Evolutionary conservation across 2,329 filamentous ascomycete genomes (phyloP).

Genomic region (Aspergillus pseudoglaucus): DNA sequence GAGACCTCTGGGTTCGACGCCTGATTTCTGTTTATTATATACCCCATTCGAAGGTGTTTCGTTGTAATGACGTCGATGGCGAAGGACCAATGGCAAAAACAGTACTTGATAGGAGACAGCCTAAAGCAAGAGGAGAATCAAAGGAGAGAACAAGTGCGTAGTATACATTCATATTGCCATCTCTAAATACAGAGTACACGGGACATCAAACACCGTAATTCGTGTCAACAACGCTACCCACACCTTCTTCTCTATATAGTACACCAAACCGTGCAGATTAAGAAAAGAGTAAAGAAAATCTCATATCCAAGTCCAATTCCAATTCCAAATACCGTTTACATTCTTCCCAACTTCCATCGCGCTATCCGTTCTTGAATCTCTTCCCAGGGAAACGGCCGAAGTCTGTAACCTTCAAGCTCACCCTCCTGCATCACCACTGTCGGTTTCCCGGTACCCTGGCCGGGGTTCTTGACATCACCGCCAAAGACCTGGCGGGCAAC

Average conservation of each 20-base stretch:
- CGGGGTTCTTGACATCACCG: constrained; percentile 67
- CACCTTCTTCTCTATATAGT: not conserved
- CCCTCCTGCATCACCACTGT: constrained; percentile 95
- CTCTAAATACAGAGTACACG: too few species aligned
- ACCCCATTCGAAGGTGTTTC: not conserved
- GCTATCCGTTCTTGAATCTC: constrained; percentile 84
- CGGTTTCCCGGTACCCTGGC: constrained; percentile 74
- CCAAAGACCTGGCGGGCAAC: constrained; percentile 75
- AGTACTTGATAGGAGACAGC: too few species aligned
- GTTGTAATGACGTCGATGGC: not conserved
- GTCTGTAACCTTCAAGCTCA: constrained; percentile 62
- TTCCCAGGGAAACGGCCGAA: constrained; percentile 69
- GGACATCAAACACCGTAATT: too few species aligned
- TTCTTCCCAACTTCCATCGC: constrained; percentile 71
- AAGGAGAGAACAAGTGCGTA: not conserved
- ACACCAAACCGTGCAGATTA: not conserved
- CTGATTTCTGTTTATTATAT: too few species aligned
- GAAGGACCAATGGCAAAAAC: not conserved
- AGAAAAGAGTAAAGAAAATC: not conserved
- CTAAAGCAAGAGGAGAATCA: too few species aligned
- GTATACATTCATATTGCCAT: too few species aligned
- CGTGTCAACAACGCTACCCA: too few species aligned
- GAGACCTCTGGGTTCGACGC: too few species aligned
- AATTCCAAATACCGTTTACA: constrained; percentile 31
- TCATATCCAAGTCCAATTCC: not conserved